phyloP scores from a whole-genome alignment of 495 filamentous ascomycete genomes.

The Lichina pygmaea region DNA sequence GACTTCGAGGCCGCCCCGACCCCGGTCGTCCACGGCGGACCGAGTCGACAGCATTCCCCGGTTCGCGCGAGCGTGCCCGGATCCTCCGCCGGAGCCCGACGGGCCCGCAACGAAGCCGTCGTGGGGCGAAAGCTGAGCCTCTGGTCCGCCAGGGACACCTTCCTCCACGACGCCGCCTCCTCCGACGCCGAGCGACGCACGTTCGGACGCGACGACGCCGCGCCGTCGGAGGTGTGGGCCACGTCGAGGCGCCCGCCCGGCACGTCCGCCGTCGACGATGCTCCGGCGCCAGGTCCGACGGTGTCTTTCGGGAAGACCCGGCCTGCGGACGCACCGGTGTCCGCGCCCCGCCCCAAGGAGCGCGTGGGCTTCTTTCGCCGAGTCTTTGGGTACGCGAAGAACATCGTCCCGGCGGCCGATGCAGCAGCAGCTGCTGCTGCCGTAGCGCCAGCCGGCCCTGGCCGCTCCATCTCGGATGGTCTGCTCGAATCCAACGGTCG shows the following conservation, averaged over 20 bases:
- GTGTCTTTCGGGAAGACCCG: conserved; percentile 21
- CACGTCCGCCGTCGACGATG: conserved; percentile 11
- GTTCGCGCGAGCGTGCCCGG: conserved; percentile 3
- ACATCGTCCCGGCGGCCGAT: not conserved
- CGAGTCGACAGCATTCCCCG: conserved; percentile 23
- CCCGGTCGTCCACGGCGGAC: conserved; percentile 63
- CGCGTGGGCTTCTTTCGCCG: conserved; percentile 76
- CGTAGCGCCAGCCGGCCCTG: not conserved
- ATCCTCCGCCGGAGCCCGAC: not conserved
- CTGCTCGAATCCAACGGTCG: not conserved
- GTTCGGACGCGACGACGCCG: too few relatives aligned
- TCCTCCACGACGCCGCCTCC: not conserved
- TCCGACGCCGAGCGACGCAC: too few relatives aligned
- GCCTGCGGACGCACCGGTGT: conserved; percentile 6
- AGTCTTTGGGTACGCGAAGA: conserved; percentile 48
- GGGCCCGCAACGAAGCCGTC: not conserved
- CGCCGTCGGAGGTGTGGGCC: too few relatives aligned
- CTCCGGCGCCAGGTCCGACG: conserved; percentile 24
- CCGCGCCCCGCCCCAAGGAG: conserved; percentile 23
- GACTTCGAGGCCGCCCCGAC: conserved; percentile 67
- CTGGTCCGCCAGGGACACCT: not conserved
- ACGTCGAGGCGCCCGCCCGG: conserved; percentile 3
- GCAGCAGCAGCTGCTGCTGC: not conserved
- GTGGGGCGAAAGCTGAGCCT: not conserved
- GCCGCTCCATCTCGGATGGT: not conserved